Base-by-base conservation (phyloP, 106 monocot genomes). In the Phalaenopsis aphrodite region DNA sequence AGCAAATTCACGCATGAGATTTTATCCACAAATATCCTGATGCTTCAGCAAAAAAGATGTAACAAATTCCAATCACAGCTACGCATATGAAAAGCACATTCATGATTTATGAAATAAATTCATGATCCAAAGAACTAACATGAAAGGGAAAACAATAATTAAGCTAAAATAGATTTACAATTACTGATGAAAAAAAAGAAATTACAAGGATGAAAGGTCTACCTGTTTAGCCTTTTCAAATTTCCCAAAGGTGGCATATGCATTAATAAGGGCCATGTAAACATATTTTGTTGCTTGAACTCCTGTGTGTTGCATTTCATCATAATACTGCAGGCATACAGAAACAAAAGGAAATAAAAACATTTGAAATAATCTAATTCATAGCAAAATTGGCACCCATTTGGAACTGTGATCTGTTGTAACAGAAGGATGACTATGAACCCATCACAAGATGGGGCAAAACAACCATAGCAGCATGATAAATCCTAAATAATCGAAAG, bases 181-280 rank as follows among this genome's bases (percentile, higher is more conserved):
- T 15, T 38, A 69, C 15, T 15, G 37, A 69, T 18, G 4, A 15
- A 73, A 16, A 42, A 73, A 41, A 75, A 2, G 21, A 76, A 48
- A 24, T 37, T 8, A 8, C 45, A 68, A 4, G 55, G 64, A 9
- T 47, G 64, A 14, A 41, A 75, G 21, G 18, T 15, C 82, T 89
- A 98, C 97, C 92, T 98, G 82, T 78, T 91, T 94, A 74, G 94
- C 97, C 85, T 86, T 84, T 48, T 94, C 87, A 88, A 98, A 92
- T 14, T 88, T 91, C 66, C 89, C 88, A 81, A 94, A 85, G 58
- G 88, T 94, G 56, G 92, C 81, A 79, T 86, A 98, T 41, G 94
- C 97, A 81, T 89, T 89, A 84, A 98, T 90, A 43, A 98, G 85
- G 10, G 92, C 83, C 82, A 92, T 88, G 42, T 82, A 89, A 79